Conservation (phyloP, 371 early-diverging fungal species). For the Mucor indicus region DNA sequence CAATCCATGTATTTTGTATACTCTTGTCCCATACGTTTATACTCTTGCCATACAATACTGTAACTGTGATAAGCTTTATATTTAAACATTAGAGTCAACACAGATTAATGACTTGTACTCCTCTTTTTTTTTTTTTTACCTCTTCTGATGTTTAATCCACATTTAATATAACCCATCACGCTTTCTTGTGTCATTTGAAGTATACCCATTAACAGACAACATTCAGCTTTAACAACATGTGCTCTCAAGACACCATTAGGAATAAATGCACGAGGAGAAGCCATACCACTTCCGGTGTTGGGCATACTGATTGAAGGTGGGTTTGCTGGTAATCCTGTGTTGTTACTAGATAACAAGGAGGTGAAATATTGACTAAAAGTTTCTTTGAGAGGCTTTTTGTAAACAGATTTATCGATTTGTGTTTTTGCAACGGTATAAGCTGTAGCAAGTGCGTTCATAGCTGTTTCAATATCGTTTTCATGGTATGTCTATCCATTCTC, state of each 20-base stretch:
- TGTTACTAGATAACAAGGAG: slow-evolving; percentile 21
- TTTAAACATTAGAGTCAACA: background rate
- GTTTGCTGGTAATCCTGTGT: slow-evolving; percentile 25
- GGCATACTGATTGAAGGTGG: slow-evolving; percentile 22
- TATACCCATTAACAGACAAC: slow-evolving; percentile 52
- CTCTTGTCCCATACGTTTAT: slow-evolving; percentile 49
- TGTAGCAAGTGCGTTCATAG: slow-evolving; percentile 34
- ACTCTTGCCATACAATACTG: slow-evolving; percentile 49
- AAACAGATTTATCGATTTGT: slow-evolving; percentile 34
- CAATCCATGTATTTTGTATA: slow-evolving; percentile 43
- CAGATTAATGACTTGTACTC: background rate
- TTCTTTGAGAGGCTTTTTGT: slow-evolving; percentile 36
- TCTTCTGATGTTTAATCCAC: slow-evolving; percentile 59
- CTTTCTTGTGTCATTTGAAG: slow-evolving; percentile 61
- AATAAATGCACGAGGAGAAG: slow-evolving; percentile 25
- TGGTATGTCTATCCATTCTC: slow-evolving; percentile 44
- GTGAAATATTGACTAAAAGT: slow-evolving; percentile 37
- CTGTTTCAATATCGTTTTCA: slow-evolving; percentile 29
- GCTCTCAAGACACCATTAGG: slow-evolving; percentile 59
- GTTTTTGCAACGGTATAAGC: slow-evolving; percentile 43
- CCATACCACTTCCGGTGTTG: slow-evolving; percentile 12
- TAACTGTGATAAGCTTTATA: slow-evolving; percentile 42
- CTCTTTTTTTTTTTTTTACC: slow-evolving; percentile 29
- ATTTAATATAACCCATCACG: slow-evolving; percentile 53
- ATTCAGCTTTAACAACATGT: slow-evolving; percentile 58